These are phyloP conservation scores for Fusarium graminum DNA, from an alignment of 2,329 filamentous ascomycete species.

Conservation along the genomic window DNA sequence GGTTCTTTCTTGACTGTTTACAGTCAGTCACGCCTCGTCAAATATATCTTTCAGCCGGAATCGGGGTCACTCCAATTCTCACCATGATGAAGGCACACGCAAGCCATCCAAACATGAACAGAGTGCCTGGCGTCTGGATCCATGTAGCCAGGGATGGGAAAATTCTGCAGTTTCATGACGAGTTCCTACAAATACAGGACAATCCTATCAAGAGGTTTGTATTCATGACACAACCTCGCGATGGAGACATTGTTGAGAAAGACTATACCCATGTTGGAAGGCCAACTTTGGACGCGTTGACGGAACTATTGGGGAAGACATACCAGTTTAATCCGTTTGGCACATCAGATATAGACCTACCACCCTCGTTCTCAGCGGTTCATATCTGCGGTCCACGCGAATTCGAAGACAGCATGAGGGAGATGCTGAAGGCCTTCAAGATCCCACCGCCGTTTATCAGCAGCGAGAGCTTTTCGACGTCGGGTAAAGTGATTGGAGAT, in stretches of 20 bases:
- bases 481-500: neutral
- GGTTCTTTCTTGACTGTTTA: constrained; percentile 9
- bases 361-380: neutral
- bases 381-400: neutral
- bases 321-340: neutral
- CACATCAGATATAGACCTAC: neutral
- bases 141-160: constrained; percentile 1
- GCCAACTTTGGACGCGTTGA: neutral
- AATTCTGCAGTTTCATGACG: constrained; percentile 5
- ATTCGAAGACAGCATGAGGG: constrained; percentile 2
- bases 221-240: constrained; percentile 4
- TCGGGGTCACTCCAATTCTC: constrained; percentile 10
- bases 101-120: constrained; percentile 4
- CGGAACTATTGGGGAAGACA: neutral
- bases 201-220: constrained; percentile 1
- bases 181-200: constrained; percentile 1
- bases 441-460: constrained; percentile 6
- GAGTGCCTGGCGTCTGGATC: constrained; percentile 8
- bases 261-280: neutral
- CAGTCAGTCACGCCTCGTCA: constrained; percentile 7
- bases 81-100: constrained; percentile 15
- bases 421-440: neutral
- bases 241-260: neutral
- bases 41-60: constrained; percentile 10
- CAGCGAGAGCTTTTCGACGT: constrained; percentile 12